These are phyloP conservation scores for Populus hybrid DNA, from an alignment of 441 rosid species.

Conservation along the genomic window DNA sequence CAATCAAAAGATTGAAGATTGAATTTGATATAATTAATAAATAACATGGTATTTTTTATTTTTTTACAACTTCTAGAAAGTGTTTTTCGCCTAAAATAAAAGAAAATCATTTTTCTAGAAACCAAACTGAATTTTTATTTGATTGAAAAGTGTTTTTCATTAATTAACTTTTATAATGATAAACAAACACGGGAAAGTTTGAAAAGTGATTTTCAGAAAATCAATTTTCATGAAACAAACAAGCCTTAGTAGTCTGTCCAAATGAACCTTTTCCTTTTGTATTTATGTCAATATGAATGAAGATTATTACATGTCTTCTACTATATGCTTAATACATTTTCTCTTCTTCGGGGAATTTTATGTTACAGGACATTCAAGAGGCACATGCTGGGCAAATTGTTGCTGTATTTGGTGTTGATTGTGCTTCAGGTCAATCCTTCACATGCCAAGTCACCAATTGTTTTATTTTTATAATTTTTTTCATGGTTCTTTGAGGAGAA, in stretches of 20 bases:
- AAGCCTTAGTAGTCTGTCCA: neutral
- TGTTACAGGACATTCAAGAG: conserved; percentile 86
- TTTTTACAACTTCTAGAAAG: too few species aligned
- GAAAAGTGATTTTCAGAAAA: too few species aligned
- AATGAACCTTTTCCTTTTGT: neutral
- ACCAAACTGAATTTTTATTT: too few species aligned
- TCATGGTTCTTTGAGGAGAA: neutral
- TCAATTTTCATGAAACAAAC: too few species aligned
- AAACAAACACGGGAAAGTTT: too few species aligned
- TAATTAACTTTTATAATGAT: too few species aligned
- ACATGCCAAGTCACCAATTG: neutral
- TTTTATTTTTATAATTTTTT: neutral
- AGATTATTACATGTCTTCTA: neutral
- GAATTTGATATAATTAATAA: too few species aligned
- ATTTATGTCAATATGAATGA: neutral
- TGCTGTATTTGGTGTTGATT: conserved; percentile 97
- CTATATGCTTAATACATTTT: neutral
- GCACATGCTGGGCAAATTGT: conserved; percentile 99
- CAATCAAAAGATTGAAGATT: too few species aligned
- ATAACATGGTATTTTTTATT: too few species aligned
- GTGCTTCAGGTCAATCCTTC: conserved; percentile 76
- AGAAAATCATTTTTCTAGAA: too few species aligned
- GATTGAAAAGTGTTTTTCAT: too few species aligned
- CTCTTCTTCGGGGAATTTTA: conserved; percentile 10
- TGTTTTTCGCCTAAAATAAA: too few species aligned